phyloP scores from a whole-genome alignment of 2,329 filamentous ascomycete species.

The Phoma sp. region DNA sequence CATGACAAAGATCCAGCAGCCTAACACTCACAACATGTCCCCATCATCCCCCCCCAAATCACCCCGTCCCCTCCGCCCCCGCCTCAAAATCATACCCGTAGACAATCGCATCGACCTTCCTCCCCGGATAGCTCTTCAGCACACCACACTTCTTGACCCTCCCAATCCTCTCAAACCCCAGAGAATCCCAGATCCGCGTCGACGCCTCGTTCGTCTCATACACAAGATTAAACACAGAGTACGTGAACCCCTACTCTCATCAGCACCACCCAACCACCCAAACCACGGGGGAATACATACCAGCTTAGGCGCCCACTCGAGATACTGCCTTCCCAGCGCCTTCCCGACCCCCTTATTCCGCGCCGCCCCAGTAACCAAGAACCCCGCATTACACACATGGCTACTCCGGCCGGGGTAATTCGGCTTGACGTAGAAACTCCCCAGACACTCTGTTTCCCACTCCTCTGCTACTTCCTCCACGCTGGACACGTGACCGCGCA shows the following conservation, averaged over 20 bases:
- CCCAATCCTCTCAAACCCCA: conserved; percentile 87
- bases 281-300: conserved; percentile 17
- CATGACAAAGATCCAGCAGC: not conserved
- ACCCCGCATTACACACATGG: conserved; percentile 73
- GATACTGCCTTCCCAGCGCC: conserved; percentile 52
- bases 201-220: conserved; percentile 89
- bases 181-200: conserved; percentile 52
- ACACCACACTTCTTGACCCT: conserved; percentile 60
- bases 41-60: not conserved
- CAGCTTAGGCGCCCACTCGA: conserved; percentile 53
- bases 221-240: conserved; percentile 87
- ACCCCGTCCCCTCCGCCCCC: not conserved
- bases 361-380: conserved; percentile 49
- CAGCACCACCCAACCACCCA: not conserved
- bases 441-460: conserved; percentile 78
- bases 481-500: conserved; percentile 68
- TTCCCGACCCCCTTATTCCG: conserved; percentile 52
- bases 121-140: conserved; percentile 16
- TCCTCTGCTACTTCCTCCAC: conserved; percentile 53
- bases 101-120: conserved; percentile 17
- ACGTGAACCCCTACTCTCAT: conserved; percentile 70
- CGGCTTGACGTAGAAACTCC: conserved; percentile 80
- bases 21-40: not conserved
- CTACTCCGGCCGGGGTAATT: conserved; percentile 87
- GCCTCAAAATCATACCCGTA: conserved; percentile 20